These are phyloP conservation scores for Naegleria gruberi DNA, from an alignment of 208 protist genomes.

Conservation along the genomic window DNA sequence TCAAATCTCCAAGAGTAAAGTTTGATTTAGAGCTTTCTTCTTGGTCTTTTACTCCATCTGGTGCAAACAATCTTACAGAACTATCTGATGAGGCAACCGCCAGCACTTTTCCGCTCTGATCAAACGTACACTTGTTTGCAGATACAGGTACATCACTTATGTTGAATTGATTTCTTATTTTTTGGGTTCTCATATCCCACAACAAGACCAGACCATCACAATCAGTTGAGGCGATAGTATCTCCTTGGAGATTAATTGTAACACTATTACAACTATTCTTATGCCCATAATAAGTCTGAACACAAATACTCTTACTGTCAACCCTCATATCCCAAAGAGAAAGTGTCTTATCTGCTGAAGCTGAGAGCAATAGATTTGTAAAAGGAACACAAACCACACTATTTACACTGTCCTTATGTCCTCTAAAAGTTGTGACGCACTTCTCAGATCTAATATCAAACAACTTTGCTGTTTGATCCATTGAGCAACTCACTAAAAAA, in stretches of 20 bases:
- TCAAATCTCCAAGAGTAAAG: neutral
- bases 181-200: constrained; percentile 47
- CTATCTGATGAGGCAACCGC: constrained; percentile 33
- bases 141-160: constrained; percentile 14
- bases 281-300: constrained; percentile 89
- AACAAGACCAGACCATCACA: constrained; percentile 76
- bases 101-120: constrained; percentile 31
- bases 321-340: constrained; percentile 84
- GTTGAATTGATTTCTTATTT: constrained; percentile 20
- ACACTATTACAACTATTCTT: constrained; percentile 74
- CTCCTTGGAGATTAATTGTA: constrained; percentile 39
- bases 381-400: constrained; percentile 76
- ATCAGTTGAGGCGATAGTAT: constrained; percentile 75
- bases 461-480: constrained; percentile 86
- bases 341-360: constrained; percentile 89
- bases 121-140: constrained; percentile 34
- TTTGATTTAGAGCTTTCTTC: neutral
- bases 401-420: constrained; percentile 89
- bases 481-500: constrained; percentile 72
- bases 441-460: constrained; percentile 75
- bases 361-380: constrained; percentile 82
- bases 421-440: constrained; percentile 80
- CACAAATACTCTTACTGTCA: constrained; percentile 65
- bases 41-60: neutral
- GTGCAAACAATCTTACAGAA: constrained; percentile 29